phyloP scores from a whole-genome alignment of 2,329 filamentous ascomycete species.

The Gaeumannomyces sp. region DNA sequence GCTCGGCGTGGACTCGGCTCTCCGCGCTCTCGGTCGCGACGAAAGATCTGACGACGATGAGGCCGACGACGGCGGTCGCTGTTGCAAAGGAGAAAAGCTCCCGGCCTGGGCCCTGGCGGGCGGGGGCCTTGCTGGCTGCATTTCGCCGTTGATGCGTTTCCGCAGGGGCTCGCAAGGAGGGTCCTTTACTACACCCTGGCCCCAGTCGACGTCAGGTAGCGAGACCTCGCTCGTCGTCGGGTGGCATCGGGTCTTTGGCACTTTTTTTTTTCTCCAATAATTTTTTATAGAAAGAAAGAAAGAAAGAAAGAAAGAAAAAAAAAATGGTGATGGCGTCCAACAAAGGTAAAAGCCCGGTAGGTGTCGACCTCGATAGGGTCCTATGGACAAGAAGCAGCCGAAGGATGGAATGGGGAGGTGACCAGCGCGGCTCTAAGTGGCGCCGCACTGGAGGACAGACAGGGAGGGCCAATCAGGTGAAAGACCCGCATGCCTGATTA shows the following conservation, averaged over 20 bases:
- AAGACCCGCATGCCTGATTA: too few relatives aligned
- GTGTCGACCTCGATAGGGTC: too few relatives aligned
- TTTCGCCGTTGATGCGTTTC: slow-evolving; percentile 27
- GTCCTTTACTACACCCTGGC: slow-evolving; percentile 3
- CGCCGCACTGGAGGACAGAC: too few relatives aligned
- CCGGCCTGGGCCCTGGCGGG: slow-evolving; percentile 39
- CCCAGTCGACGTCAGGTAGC: background rate
- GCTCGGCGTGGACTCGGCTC: slow-evolving; percentile 39
- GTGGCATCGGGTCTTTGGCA: background rate
- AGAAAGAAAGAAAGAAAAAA: too few relatives aligned
- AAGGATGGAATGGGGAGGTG: too few relatives aligned
- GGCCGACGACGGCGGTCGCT: slow-evolving; percentile 23
- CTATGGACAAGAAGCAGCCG: too few relatives aligned
- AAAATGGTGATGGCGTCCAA: too few relatives aligned
- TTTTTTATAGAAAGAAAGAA: too few relatives aligned
- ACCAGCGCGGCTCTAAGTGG: too few relatives aligned
- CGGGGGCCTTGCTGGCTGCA: slow-evolving; percentile 43
- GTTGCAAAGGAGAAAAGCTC: slow-evolving; percentile 46
- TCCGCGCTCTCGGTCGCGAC: slow-evolving; percentile 28
- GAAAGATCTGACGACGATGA: slow-evolving; percentile 20
- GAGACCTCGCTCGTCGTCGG: background rate
- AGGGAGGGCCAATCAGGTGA: too few relatives aligned
- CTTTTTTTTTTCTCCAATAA: too few relatives aligned
- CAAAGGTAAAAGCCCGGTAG: too few relatives aligned
- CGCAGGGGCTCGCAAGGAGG: slow-evolving; percentile 14